Percentiles rank a stretch among this genome's conserved stretches.
Evolutionary conservation across 257 asterid genomes (phyloP).

Genomic region (Nemophila menziesii): DNA sequence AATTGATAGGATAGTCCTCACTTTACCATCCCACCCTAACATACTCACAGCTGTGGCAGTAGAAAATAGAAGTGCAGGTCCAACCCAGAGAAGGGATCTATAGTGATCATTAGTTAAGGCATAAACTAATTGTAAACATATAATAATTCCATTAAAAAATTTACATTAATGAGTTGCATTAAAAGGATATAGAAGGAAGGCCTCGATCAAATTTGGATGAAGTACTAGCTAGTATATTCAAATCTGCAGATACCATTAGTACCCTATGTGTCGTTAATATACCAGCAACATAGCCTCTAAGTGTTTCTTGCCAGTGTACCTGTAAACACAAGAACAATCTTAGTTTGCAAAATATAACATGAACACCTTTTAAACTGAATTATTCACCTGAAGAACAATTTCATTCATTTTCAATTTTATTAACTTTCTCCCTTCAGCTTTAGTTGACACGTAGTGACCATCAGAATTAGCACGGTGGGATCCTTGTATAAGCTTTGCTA

Average conservation of each 20-base stretch:
- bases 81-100: slow-evolving; percentile 98
- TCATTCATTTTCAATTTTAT: slow-evolving; percentile 81
- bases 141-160: slow-evolving; percentile 9
- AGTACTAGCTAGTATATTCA: slow-evolving; percentile 76
- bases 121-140: slow-evolving; percentile 15
- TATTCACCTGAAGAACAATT: slow-evolving; percentile 82
- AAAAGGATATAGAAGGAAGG: slow-evolving; percentile 97
- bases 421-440: slow-evolving; percentile 79
- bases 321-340: slow-evolving; percentile 16
- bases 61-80: slow-evolving; percentile 97
- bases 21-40: slow-evolving; percentile 99
- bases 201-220: slow-evolving; percentile 84
- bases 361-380: background rate
- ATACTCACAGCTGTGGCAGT: slow-evolving; percentile 75
- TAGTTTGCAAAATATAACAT: background rate
- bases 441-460: slow-evolving; percentile 89
- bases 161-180: slow-evolving; percentile 1
- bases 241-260: slow-evolving; percentile 81
- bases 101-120: slow-evolving; percentile 67
- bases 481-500: slow-evolving; percentile 75
- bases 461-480: slow-evolving; percentile 72
- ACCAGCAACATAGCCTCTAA: slow-evolving; percentile 94
- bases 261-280: slow-evolving; percentile 81
- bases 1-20: slow-evolving; percentile 83
- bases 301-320: slow-evolving; percentile 99